Base-by-base conservation (phyloP, 768 basidiomycete genomes). In the Suillus subaureus region DNA sequence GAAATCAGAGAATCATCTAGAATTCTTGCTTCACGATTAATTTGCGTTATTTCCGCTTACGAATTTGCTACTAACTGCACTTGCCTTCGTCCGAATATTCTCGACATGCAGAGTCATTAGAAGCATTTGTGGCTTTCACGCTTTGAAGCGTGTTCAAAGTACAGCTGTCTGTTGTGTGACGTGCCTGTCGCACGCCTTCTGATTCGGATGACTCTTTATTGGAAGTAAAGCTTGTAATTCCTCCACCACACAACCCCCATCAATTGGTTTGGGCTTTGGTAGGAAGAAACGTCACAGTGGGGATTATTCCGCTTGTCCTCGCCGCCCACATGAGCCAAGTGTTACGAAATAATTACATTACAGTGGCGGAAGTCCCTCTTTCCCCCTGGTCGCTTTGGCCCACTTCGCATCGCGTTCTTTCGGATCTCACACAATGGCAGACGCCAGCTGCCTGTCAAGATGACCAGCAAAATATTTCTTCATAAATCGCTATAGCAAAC, bases 281-380 rank as follows among this genome's bases (percentile, higher is more conserved):
- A 40, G 42, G 18, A 57, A 64, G 60, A 56, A 23, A 62, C 63
- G 54, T 54, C 61, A 12, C 56, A 47, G 69, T 71, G 63, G 67
- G 28, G 26, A 56, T 49, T 62, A 55, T 65, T 15, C 62, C 65
- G 63, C 31, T 6, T 51, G 66, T 68, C 76, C 69, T 68, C 61
- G 64, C 60, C 40, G 35, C 63, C 68, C 45, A 62, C 64, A 66
- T 73, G 69, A 70, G 74, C 60, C 66, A 33, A 68, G 31, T 68
- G 74, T 78, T 78, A 74, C 74, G 75, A 70, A 64, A 77, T 71
- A n/a, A 70, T 78, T 70, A 78, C 75, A 69, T 21, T 62, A 73
- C 61, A 56, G 61, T 69, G 73, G 68, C 74, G 49, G 33, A 63
- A 72, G 62, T 60, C 26, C 40, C 57, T 39, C 18, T 63, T 54